phyloP scores from a whole-genome alignment of 768 basidiomycete genomes.

The Serendipita indica region DNA sequence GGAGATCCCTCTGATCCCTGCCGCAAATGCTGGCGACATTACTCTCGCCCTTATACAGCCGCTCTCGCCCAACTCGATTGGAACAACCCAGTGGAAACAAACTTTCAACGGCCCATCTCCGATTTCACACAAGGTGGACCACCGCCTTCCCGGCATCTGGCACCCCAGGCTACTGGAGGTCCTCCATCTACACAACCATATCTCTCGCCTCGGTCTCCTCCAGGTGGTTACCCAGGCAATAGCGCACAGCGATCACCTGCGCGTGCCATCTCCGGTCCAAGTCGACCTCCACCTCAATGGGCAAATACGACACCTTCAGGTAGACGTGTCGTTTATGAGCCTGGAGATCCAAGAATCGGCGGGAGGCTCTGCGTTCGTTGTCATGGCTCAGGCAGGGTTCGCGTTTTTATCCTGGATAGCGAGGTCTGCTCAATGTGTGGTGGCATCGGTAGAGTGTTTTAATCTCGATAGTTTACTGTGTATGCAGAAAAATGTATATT shows the following conservation, averaged over 20 bases:
- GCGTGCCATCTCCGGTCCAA: too few species aligned
- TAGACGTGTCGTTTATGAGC: constrained; percentile 14
- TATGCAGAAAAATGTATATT: too few species aligned
- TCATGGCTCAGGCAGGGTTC: constrained; percentile 38
- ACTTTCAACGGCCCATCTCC: constrained; percentile 29
- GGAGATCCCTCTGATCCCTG: background rate
- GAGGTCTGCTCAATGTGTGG: constrained; percentile 41
- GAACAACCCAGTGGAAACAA: constrained; percentile 17
- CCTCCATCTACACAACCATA: constrained; percentile 17
- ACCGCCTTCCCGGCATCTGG: constrained; percentile 11
- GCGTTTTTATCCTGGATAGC: constrained; percentile 40
- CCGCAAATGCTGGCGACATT: constrained; percentile 57
- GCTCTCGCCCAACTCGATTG: constrained; percentile 42
- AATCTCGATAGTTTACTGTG: background rate
- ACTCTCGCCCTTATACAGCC: constrained; percentile 44
- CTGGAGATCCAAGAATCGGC: constrained; percentile 60
- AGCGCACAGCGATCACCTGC: too few species aligned
- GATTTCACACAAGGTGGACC: constrained; percentile 8
- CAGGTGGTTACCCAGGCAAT: too few species aligned
- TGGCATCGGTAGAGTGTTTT: constrained; percentile 43
- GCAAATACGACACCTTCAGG: background rate
- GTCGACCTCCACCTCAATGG: too few species aligned
- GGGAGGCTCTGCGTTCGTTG: constrained; percentile 53
- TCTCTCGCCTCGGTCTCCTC: background rate
- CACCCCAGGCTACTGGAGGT: constrained; percentile 15